Percentiles rank a stretch among this genome's conserved stretches.
Conservation (phyloP, 2,329 filamentous ascomycete species). For the Neofusicoccum umdonicola region DNA sequence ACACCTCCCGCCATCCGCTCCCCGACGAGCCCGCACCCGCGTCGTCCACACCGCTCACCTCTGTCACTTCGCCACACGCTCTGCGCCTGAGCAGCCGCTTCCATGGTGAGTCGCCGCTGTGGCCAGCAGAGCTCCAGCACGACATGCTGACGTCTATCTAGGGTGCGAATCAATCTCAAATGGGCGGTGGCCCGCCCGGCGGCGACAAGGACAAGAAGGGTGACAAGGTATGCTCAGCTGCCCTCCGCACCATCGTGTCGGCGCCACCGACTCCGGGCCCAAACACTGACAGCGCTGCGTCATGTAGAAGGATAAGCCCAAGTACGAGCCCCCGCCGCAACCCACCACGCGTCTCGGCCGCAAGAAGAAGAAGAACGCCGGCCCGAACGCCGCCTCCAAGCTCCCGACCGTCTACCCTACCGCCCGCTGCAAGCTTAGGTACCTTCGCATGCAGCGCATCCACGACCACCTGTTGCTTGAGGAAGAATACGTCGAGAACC, state of each 20-base stretch:
- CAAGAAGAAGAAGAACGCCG: slow-evolving; percentile 96
- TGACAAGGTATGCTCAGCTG: slow-evolving; percentile 38
- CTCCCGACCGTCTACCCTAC: slow-evolving; percentile 92
- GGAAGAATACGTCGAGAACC: slow-evolving; percentile 98
- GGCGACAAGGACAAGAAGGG: slow-evolving; percentile 91
- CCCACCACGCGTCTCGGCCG: slow-evolving; percentile 95
- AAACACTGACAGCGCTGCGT: not conserved
- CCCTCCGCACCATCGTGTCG: not conserved
- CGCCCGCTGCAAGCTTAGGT: slow-evolving; percentile 93
- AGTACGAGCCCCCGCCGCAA: slow-evolving; percentile 97
- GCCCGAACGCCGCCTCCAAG: slow-evolving; percentile 91
- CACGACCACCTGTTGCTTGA: slow-evolving; percentile 96
- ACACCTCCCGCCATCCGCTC: slow-evolving; percentile 19
- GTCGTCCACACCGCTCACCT: slow-evolving; percentile 3
- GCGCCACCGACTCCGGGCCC: not conserved
- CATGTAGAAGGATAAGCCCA: slow-evolving; percentile 94
- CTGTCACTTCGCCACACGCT: not conserved
- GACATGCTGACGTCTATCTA: slow-evolving; percentile 45
- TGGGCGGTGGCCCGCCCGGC: slow-evolving; percentile 68
- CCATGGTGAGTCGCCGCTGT: slow-evolving; percentile 16
- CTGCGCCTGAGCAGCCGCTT: not conserved
- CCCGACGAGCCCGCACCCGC: slow-evolving; percentile 22
- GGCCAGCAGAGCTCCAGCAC: slow-evolving; percentile 4
- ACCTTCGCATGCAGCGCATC: slow-evolving; percentile 96
- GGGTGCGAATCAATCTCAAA: slow-evolving; percentile 85